A percentile compares a stretch with the other conserved stretches of the same genome.
phyloP scores from a whole-genome alignment of 108 stramenopile species.

The Fragilaria radians region DNA sequence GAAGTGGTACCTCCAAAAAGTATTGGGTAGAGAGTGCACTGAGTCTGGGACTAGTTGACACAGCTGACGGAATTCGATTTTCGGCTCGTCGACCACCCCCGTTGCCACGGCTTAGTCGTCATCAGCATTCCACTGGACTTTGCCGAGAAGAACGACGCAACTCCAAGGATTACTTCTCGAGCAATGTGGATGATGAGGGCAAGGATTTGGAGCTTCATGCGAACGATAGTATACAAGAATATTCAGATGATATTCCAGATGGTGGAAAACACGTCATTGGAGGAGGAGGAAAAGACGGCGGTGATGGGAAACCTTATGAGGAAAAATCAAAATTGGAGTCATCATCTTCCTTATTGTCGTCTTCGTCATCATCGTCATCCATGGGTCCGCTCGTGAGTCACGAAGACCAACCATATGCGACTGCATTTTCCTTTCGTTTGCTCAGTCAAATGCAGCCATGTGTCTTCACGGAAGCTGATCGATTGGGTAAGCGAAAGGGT shows the following conservation, averaged over 20 bases:
- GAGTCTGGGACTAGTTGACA: slow-evolving; percentile 69
- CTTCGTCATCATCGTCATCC: too few relatives aligned
- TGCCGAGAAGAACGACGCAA: slow-evolving; percentile 10
- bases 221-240: neutral
- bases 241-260: neutral
- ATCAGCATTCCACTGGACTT: slow-evolving; percentile 13
- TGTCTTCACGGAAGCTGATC: slow-evolving; percentile 74
- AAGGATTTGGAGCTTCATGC: neutral
- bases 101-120: slow-evolving; percentile 5
- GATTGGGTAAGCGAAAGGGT: slow-evolving; percentile 70
- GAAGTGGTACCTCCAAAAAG: slow-evolving; percentile 76
- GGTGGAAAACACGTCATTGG: neutral
- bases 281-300: neutral
- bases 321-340: neutral
- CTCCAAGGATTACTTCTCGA: slow-evolving; percentile 23
- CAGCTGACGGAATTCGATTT: slow-evolving; percentile 65
- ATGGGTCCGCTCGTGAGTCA: slow-evolving; percentile 48
- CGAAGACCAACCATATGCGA: slow-evolving; percentile 65
- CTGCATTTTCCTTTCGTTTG: slow-evolving; percentile 65
- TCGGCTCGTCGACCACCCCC: slow-evolving; percentile 27
- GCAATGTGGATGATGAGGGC: slow-evolving; percentile 11
- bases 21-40: slow-evolving; percentile 73
- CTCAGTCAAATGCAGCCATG: slow-evolving; percentile 77
- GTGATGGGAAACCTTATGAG: too few relatives aligned
- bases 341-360: too few relatives aligned